Percentiles rank a stretch among this genome's conserved stretches.
Conservation (phyloP, 2,329 filamentous ascomycete genomes). For the Dactylellina haptotyla region DNA sequence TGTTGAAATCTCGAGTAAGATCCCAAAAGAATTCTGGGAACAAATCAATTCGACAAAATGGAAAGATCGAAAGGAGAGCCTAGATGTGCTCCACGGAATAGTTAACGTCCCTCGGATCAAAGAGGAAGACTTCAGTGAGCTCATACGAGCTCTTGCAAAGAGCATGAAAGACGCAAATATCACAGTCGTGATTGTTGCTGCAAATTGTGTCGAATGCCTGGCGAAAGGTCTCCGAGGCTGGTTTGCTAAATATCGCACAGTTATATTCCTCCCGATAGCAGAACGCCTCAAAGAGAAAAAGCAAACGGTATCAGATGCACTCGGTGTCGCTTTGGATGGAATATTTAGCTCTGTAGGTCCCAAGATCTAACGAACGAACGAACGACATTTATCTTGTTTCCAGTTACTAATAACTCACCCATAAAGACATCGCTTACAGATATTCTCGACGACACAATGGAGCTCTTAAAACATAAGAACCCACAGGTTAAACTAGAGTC, state of each 20-base stretch:
- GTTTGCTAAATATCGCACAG: slow-evolving; percentile 82
- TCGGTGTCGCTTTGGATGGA: slow-evolving; percentile 83
- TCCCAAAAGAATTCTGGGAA: slow-evolving; percentile 84
- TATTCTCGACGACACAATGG: slow-evolving; percentile 87
- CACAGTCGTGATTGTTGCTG: slow-evolving; percentile 89
- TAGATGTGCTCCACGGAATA: slow-evolving; percentile 80
- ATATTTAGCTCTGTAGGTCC: slow-evolving; percentile 67
- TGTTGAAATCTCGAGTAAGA: slow-evolving; percentile 82
- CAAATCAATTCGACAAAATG: slow-evolving; percentile 90
- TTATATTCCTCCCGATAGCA: slow-evolving; percentile 87
- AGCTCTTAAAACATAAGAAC: slow-evolving; percentile 92
- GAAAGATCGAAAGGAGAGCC: slow-evolving; percentile 96
- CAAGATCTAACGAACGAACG: neutral
- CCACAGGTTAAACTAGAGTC: slow-evolving; percentile 97
- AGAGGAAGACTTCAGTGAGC: slow-evolving; percentile 85
- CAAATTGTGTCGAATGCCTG: slow-evolving; percentile 88
- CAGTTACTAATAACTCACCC: slow-evolving; percentile 63
- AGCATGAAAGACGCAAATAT: slow-evolving; percentile 99
- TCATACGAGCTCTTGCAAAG: slow-evolving; percentile 85
- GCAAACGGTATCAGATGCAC: slow-evolving; percentile 82
- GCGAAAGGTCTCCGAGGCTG: slow-evolving; percentile 82
- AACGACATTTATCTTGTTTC: neutral
- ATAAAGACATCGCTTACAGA: slow-evolving; percentile 77
- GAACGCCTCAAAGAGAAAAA: slow-evolving; percentile 99
- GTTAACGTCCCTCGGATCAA: slow-evolving; percentile 91